Evolutionary conservation across 2,329 filamentous ascomycete species (phyloP).

Genomic region (Cordyceps cateniannulata): DNA sequence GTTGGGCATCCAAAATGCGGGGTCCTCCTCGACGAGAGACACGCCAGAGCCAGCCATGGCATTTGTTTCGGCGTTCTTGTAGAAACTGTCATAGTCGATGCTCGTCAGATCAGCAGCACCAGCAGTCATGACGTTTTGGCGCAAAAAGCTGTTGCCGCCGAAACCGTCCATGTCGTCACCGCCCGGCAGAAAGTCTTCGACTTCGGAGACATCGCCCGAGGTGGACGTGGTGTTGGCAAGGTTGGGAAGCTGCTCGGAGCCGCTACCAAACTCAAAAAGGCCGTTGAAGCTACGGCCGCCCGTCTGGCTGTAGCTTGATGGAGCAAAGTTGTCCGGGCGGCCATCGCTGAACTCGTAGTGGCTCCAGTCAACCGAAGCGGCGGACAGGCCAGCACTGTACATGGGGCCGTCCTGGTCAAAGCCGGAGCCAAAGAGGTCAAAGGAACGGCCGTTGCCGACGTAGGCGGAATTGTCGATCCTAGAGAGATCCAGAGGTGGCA

Average conservation of each 20-base stretch:
- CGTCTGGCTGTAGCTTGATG: slow-evolving; percentile 50
- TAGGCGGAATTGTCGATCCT: slow-evolving; percentile 45
- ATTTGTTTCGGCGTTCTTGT: slow-evolving; percentile 40
- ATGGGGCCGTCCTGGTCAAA: slow-evolving; percentile 49
- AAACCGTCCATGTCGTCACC: slow-evolving; percentile 42
- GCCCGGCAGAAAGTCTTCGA: slow-evolving; percentile 50
- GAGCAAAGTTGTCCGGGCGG: slow-evolving; percentile 41
- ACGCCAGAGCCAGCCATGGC: slow-evolving; percentile 35
- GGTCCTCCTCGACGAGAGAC: slow-evolving; percentile 46
- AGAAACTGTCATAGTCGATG: slow-evolving; percentile 51
- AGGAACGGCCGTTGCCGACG: slow-evolving; percentile 33
- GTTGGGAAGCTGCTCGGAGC: slow-evolving; percentile 47
- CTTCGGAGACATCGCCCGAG: slow-evolving; percentile 62
- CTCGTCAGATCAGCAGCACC: slow-evolving; percentile 37
- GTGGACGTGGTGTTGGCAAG: slow-evolving; percentile 53
- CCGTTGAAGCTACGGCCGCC: slow-evolving; percentile 44
- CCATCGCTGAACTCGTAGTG: slow-evolving; percentile 41
- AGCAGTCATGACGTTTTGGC: slow-evolving; percentile 35
- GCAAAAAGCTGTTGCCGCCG: slow-evolving; percentile 40
- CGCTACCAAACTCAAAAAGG: slow-evolving; percentile 43
- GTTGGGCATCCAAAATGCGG: slow-evolving; percentile 43
- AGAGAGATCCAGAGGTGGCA: slow-evolving; percentile 55
- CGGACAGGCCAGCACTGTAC: slow-evolving; percentile 55
- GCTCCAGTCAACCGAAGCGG: slow-evolving; percentile 42
- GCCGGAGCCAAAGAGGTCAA: slow-evolving; percentile 46